A percentile compares a stretch with the other conserved stretches of the same genome.
These are phyloP conservation scores for Gillenia trifoliata DNA, from an alignment of 306 rosid genomes.

Conservation along the genomic window DNA sequence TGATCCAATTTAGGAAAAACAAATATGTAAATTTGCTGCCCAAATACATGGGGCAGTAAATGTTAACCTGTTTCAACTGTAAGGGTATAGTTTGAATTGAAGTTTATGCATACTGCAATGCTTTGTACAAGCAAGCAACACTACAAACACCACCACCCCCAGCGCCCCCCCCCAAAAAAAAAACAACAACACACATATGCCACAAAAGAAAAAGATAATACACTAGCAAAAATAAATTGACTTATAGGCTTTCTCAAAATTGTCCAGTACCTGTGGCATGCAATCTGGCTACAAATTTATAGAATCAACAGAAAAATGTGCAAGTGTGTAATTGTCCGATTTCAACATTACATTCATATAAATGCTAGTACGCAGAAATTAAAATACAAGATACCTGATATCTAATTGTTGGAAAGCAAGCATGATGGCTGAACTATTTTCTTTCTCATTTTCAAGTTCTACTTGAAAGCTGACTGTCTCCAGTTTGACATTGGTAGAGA, in stretches of 20 bases:
- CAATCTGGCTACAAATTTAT: neutral
- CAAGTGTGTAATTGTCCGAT: neutral
- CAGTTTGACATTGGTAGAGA: constrained; percentile 41
- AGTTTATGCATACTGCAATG: no score
- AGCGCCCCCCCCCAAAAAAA: no score
- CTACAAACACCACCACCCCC: neutral
- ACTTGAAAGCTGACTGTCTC: constrained; percentile 46
- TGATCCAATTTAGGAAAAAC: neutral
- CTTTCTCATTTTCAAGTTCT: constrained; percentile 60
- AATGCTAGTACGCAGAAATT: neutral
- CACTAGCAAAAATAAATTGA: neutral
- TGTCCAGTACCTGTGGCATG: neutral
- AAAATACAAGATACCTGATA: constrained; percentile 41
- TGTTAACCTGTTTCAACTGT: no score
- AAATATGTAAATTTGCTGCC: neutral
- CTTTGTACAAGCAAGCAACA: neutral
- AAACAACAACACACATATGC: no score
- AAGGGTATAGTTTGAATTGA: no score
- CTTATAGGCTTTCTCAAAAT: neutral
- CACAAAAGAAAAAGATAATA: neutral
- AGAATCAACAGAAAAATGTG: neutral
- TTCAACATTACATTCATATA: neutral
- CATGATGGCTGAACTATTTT: constrained; percentile 38
- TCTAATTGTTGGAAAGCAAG: constrained; percentile 46
- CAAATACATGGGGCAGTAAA: neutral